A percentile compares a stretch with the other conserved stretches of the same genome.
These are phyloP conservation scores for Arthrobotrys sinensis DNA, from an alignment of 2,329 filamentous ascomycete species.

Conservation along the genomic window DNA sequence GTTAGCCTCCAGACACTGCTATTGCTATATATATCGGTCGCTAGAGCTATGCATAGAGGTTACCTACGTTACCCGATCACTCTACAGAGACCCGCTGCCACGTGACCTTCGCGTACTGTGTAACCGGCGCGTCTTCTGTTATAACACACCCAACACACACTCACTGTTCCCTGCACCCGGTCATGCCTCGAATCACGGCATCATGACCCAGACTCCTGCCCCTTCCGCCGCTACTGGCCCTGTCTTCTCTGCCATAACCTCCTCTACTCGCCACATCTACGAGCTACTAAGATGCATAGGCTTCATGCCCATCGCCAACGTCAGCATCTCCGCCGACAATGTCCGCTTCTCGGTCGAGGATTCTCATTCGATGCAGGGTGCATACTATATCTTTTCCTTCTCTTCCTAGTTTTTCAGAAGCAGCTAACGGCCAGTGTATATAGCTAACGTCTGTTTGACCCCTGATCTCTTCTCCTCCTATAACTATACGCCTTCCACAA, in stretches of 20 bases:
- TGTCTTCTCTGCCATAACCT: slow-evolving; percentile 82
- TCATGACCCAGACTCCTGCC: slow-evolving; percentile 39
- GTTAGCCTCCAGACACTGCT: no score
- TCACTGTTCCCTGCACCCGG: background rate
- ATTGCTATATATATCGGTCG: no score
- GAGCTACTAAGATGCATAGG: slow-evolving; percentile 75
- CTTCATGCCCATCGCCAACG: slow-evolving; percentile 73
- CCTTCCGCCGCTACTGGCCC: slow-evolving; percentile 67
- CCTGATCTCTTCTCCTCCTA: slow-evolving; percentile 93
- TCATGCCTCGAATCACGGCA: slow-evolving; percentile 1
- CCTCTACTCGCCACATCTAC: slow-evolving; percentile 82
- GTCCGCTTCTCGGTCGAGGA: slow-evolving; percentile 91
- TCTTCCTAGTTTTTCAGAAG: background rate
- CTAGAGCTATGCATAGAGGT: no score
- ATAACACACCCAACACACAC: slow-evolving; percentile 50
- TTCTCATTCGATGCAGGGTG: slow-evolving; percentile 91
- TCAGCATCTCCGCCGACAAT: slow-evolving; percentile 87
- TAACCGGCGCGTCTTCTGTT: slow-evolving; percentile 32
- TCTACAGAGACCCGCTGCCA: background rate
- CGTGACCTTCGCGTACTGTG: slow-evolving; percentile 22
- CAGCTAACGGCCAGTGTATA: background rate
- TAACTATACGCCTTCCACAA: slow-evolving; percentile 73
- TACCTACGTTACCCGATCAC: no score
- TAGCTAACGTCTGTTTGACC: slow-evolving; percentile 70
- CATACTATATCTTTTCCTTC: background rate